These are phyloP conservation scores for Cladosporium halotolerans DNA, from an alignment of 2,329 filamentous ascomycete genomes.

Conservation along the genomic window DNA sequence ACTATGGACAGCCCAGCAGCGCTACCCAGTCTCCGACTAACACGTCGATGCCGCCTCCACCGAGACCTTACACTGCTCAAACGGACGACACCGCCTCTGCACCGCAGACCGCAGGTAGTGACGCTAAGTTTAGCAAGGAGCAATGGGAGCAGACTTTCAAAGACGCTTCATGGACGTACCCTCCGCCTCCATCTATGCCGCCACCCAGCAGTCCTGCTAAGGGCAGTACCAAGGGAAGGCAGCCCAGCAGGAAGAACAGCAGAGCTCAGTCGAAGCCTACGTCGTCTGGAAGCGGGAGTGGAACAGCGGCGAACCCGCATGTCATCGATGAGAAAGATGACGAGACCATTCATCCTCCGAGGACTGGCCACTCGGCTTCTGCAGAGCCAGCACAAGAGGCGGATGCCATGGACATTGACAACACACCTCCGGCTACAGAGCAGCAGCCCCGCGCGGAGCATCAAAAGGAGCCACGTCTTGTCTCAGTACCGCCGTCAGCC, in stretches of 20 bases:
- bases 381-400: conserved; percentile 1
- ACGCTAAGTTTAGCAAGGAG: conserved; percentile 36
- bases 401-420: conserved; percentile 46
- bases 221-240: conserved; percentile 26
- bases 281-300: conserved; percentile 13
- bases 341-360: conserved; percentile 14
- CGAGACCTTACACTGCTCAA: conserved; percentile 15
- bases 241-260: conserved; percentile 23
- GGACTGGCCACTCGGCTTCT: background rate
- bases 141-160: conserved; percentile 40
- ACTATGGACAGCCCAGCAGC: conserved; percentile 1
- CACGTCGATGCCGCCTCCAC: conserved; percentile 3
- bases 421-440: conserved; percentile 24
- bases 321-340: conserved; percentile 28
- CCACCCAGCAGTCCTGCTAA: conserved; percentile 15
- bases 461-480: conserved; percentile 26
- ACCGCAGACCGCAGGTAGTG: conserved; percentile 18
- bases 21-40: conserved; percentile 2
- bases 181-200: conserved; percentile 18
- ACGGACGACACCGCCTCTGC: conserved; percentile 17
- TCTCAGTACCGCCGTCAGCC: conserved; percentile 27
- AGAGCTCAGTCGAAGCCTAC: conserved; percentile 15
- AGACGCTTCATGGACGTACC: conserved; percentile 35
- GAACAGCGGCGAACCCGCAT: conserved; percentile 20
- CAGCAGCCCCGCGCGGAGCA: conserved; percentile 13